Conservation (phyloP, 2,329 filamentous ascomycete genomes). For the Paecilomyces formosus region DNA sequence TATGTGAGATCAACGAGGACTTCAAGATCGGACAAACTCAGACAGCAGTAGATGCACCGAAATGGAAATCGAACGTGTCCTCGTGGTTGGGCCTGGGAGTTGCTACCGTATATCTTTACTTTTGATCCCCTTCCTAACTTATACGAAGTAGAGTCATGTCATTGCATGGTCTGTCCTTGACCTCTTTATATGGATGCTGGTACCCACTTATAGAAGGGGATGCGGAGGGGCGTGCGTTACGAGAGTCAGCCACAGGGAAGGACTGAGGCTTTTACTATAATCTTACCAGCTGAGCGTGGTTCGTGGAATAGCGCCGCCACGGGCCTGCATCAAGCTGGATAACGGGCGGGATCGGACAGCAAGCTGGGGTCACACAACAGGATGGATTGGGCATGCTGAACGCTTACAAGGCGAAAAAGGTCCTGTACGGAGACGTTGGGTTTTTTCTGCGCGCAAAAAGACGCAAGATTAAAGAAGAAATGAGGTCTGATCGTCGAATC, state of each 20-base stretch:
- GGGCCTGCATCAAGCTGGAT: not conserved
- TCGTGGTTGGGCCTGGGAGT: not conserved
- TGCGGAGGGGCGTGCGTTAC: not conserved
- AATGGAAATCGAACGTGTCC: not conserved
- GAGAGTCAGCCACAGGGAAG: not conserved
- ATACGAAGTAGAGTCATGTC: not conserved
- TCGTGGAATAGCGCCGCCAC: not conserved
- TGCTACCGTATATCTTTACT: not conserved
- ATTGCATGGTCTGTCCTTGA: not conserved
- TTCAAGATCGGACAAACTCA: not conserved
- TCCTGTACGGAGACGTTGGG: no score
- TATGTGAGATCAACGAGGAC: not conserved
- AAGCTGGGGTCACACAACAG: not conserved
- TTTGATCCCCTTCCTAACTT: not conserved
- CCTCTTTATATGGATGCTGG: not conserved
- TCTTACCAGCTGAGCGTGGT: not conserved
- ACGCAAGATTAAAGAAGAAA: not conserved
- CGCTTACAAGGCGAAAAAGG: not conserved
- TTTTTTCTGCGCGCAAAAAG: not conserved
- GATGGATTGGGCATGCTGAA: not conserved
- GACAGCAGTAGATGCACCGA: not conserved
- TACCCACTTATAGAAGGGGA: not conserved
- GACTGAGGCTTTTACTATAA: not conserved
- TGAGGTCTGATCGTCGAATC: not conserved
- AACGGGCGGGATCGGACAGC: not conserved